Base-by-base conservation (phyloP, 2,329 filamentous ascomycete species). In the Fusarium vanettenii region DNA sequence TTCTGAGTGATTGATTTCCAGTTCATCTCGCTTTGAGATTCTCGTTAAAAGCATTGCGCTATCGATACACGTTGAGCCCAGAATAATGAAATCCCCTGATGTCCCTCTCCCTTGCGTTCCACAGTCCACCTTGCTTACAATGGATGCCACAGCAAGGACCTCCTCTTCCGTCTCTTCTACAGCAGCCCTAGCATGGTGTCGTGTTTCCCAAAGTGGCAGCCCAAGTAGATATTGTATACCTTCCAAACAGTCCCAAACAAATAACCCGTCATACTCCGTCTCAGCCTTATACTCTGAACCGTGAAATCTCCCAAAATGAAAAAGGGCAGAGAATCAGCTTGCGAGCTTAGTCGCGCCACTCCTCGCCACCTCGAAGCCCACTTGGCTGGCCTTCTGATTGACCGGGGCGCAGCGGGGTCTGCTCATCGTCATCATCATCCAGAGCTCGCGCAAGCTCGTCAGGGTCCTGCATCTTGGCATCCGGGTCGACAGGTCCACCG, bases 401-500 rank as follows among this genome's bases (percentile, higher is more conserved):
- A 37, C 79, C 77, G 4, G 79, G 79, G 68, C 75, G 80, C 18
- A 80, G 73, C 68, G 69, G 81, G 79, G 70, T 86, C 43, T 81
- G 76, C 62, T 81, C 77, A 20, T 81, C 87, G 2, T 89, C 87
- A 9, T 91, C 89, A 35, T 90, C 88, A 29, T 89, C 87, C 48
- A 92, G 82, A 11, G 87, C 90, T 67, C 85, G 86, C 2, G 90
- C 90, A 65, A 92, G 84, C 81, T 92, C 91, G 79, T 92, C 91
- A 0, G 91, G 91, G 71, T 92, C 91, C 73, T 87, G 86, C 90
- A 92, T 92, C 84, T 87, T 91, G 41, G 91, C 91, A 78, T 92
- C 90, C 0, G 90, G 88, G 76, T 92, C 90, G 7, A 89, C 83
- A 33, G 81, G 82, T 3, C 83, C 85, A 25, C 84, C 84, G 29